Conservation (phyloP, 2,329 filamentous ascomycete genomes). For the Penicillium crustosum region DNA sequence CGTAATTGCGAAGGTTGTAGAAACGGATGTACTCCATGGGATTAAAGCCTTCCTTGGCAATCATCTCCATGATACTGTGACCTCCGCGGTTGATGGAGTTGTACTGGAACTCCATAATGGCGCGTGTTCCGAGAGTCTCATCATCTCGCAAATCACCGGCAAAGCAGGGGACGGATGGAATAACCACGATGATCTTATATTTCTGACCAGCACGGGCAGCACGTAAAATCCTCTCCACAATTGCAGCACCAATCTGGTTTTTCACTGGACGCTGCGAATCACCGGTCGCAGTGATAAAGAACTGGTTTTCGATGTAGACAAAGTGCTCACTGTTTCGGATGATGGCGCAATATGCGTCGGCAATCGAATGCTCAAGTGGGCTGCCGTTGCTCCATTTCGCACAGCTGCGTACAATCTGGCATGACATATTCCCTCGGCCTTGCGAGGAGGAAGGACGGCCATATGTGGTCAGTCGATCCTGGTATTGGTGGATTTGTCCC, state of each 20-base stretch:
- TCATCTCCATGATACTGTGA: conserved; percentile 82
- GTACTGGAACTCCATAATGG: conserved; percentile 99
- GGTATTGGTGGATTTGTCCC: conserved; percentile 47
- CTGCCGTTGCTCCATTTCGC: conserved; percentile 97
- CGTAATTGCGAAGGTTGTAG: conserved; percentile 92
- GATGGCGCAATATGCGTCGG: conserved; percentile 78
- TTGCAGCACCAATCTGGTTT: conserved; percentile 86
- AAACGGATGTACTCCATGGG: conserved; percentile 82
- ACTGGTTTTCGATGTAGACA: conserved; percentile 98
- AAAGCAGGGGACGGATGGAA: conserved; percentile 90
- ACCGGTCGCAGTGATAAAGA: conserved; percentile 94
- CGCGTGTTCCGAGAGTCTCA: conserved; percentile 79
- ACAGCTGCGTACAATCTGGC: conserved; percentile 67
- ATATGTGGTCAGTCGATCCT: conserved; percentile 36
- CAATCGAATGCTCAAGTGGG: conserved; percentile 76
- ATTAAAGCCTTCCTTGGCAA: conserved; percentile 73
- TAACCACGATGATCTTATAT: conserved; percentile 85
- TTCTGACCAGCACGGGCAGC: conserved; percentile 81
- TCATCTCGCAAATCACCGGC: conserved; percentile 84
- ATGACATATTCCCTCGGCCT: conserved; percentile 37
- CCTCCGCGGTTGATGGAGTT: conserved; percentile 92
- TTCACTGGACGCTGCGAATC: conserved; percentile 80
- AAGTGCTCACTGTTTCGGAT: conserved; percentile 88
- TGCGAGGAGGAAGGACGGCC: conserved; percentile 25
- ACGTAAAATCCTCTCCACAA: conserved; percentile 83